Percentiles rank a stretch among this genome's conserved stretches.
Evolutionary conservation across 2,329 filamentous ascomycete species (phyloP).

Genomic region (Fusarium armeniacum): DNA sequence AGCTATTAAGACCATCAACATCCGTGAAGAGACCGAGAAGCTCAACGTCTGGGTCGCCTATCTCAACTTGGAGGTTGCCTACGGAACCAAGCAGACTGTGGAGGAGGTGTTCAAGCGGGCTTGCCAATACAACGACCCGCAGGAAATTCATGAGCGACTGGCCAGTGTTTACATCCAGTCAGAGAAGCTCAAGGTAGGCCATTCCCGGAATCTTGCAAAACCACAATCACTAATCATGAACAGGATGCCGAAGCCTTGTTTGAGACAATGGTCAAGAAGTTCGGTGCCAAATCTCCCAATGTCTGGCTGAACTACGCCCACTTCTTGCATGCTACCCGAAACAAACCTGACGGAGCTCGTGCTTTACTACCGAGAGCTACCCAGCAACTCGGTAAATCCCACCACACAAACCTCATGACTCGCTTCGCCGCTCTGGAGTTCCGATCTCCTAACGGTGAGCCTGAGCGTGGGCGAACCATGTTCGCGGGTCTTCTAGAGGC

Average conservation of each 20-base stretch:
- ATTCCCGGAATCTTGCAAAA: background rate
- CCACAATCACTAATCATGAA: constrained; percentile 51
- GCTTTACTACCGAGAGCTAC: constrained; percentile 85
- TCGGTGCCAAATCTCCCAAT: constrained; percentile 81
- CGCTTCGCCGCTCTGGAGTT: constrained; percentile 96
- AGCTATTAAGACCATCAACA: constrained; percentile 90
- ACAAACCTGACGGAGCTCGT: constrained; percentile 79
- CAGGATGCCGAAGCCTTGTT: constrained; percentile 92
- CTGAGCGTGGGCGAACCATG: constrained; percentile 93
- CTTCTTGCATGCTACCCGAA: constrained; percentile 84
- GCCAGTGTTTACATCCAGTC: constrained; percentile 96
- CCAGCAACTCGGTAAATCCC: constrained; percentile 80
- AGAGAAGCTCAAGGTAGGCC: constrained; percentile 82
- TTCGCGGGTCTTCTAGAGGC: constrained; percentile 89
- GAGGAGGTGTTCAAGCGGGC: constrained; percentile 92
- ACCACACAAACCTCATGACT: constrained; percentile 78
- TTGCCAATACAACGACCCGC: constrained; percentile 92
- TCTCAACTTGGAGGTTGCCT: constrained; percentile 93
- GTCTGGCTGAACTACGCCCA: constrained; percentile 96
- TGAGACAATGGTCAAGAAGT: constrained; percentile 88
- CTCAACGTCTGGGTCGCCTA: constrained; percentile 95
- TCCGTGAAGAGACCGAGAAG: constrained; percentile 92
- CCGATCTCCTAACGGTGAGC: constrained; percentile 82
- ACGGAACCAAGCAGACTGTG: constrained; percentile 84
- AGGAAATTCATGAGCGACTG: constrained; percentile 89